These are phyloP conservation scores for Tulasnella sp. DNA, from an alignment of 768 basidiomycete genomes.

Conservation along the genomic window DNA sequence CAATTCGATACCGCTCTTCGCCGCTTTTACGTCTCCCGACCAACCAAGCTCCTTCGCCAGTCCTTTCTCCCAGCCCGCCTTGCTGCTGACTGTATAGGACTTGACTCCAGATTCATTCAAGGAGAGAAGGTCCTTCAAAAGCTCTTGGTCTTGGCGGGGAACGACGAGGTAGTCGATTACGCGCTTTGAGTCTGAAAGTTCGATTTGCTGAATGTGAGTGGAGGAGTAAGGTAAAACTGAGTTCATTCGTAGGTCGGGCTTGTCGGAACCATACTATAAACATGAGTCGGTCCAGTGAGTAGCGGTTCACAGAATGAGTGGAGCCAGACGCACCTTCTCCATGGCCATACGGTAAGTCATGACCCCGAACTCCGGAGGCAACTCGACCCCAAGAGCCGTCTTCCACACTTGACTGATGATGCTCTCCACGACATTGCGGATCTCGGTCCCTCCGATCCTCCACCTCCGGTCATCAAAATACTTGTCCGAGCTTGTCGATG, in stretches of 20 bases:
- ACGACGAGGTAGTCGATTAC: conserved; percentile 1
- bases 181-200: not conserved
- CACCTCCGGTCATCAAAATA: conserved; percentile 35
- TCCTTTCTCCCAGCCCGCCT: not conserved
- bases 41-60: not conserved
- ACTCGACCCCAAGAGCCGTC: conserved; percentile 46
- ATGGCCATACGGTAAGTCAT: conserved; percentile 91
- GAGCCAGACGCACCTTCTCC: conserved; percentile 44
- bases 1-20: not conserved
- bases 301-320: not conserved
- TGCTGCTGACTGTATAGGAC: not conserved
- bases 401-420: conserved; percentile 69
- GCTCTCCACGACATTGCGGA: conserved; percentile 66
- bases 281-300: conserved; percentile 14
- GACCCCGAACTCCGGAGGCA: conserved; percentile 57
- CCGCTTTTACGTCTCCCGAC: not conserved
- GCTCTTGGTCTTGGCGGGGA: not conserved
- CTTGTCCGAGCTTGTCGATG: not conserved
- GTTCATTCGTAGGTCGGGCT: conserved; percentile 56
- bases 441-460: conserved; percentile 79
- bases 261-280: conserved; percentile 80
- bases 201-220: not conserved
- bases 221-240: not conserved
- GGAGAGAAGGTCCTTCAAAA: not conserved
- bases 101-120: not conserved